Evolutionary conservation across 345 rosid genomes (phyloP), one percentile per base, ranked within the genome.

Genomic region (Gossypium bickii): DNA sequence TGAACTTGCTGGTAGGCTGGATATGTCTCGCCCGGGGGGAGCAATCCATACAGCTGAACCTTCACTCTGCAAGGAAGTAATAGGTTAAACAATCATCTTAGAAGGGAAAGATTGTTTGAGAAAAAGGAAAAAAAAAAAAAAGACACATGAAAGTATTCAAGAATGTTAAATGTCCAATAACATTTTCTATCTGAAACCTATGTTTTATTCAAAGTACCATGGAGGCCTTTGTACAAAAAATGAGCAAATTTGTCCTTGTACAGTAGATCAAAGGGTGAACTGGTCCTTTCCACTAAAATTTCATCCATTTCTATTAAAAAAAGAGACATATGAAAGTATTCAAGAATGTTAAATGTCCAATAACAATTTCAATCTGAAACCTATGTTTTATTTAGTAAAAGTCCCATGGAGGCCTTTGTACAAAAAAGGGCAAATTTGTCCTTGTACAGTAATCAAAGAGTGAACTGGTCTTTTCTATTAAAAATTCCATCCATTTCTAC

Each of bases 1-100:
- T 52, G 98, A 86, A 82, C 84, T 92, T 56, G 91, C 81, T 11
- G 91, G 89, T 83, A 88, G 77, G 84, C 81, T 85, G 55, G 89
- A 57, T 24, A 94, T 82, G 43, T 92, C 98, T 45, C 97, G 87
- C 67, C 91, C 93, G 57, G 92, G 86, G 65, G 89, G 89, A 78
- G 94, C 81, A 64, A 94, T 80, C 98, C 98, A 94, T 78, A 94
- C 88, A 71, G 88, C 87, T 15, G 91, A 85, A 67, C 91, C 93
- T 82, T 94, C 98, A 70, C 87, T 92, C 98, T 94, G 89, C 81
- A 76, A 45, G 79, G 72, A 76, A 62, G 55, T 27, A 82, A 80
- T 64, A 48, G 76, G 77, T 73, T 47, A 72, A 67, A 49, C 49
- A 17, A 73, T 52, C 20, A 57, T 66, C 77, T 64, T 10, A 63